Evolutionary conservation across 176 grass and related monocot species (phyloP), one percentile per base, ranked within the genome.

Genomic region (Avena sativa): DNA sequence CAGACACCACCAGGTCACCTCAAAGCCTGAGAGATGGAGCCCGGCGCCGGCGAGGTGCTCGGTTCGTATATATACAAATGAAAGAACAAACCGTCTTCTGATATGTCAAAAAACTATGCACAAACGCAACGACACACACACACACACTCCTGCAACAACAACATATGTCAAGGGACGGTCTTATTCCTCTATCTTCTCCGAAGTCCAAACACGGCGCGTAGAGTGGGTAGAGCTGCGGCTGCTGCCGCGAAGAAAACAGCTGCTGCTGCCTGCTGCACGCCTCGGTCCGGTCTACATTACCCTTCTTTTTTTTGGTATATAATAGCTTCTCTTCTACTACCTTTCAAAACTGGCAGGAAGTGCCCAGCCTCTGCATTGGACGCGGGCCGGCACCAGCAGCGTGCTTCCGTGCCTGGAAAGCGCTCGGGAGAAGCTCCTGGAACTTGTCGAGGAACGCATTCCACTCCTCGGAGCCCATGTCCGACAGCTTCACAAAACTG

Each of bases 331-430:
- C 64, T 40, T 65, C 86, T 85, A 26, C 79, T 86, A 48, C 0
- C 55, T 79, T 83, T 97, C 89, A 97, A 95, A 97, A 97, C 93
- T 97, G 91, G 89, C 93, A 97, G 21, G 95, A 97, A 61, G 95
- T 91, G 44, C 93, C 96, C 56, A 98, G 93, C 84, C 93, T 93
- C 88, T 80, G 96, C 91, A 88, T 80, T 16, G 82, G 87, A 69
- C 86, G 86, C 65, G 59, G 90, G 46, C 74, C 85, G 0, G 20
- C 47, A 17, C 79, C 75, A 16, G 84, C n/a, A 3, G 86, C 51
- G 51, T 81, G 87, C 84, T 95, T 98, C 64, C 92, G 77, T 62
- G 71, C 79, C 25, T 7, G 56, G 85, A 98, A 94, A 0, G 92
- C 90, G 1, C 83, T 59, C 21, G 89, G 93, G 84, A 98, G 93